Percentiles rank a stretch among this genome's conserved stretches.
phyloP scores from a whole-genome alignment of 257 asterid species.

The Solanum pennellii region DNA sequence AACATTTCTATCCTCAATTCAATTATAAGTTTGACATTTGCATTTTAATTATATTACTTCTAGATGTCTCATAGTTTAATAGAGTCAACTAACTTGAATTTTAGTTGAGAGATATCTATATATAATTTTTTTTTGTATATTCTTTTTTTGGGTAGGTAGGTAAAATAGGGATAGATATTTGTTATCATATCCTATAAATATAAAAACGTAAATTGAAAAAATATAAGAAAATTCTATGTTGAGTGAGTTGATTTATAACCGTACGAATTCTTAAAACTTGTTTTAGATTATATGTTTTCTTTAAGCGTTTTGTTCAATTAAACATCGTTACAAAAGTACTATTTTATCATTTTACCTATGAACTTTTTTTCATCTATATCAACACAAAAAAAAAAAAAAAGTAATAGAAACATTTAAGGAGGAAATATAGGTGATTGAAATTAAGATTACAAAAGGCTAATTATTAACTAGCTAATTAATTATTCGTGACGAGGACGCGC shows the following conservation, averaged over 20 bases:
- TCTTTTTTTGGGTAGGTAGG: background rate
- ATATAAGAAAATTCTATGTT: background rate
- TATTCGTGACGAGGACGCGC: slow-evolving; percentile 54
- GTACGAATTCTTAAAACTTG: rapidly evolving
- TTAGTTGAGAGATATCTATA: background rate
- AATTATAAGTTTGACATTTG: background rate
- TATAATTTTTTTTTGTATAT: no score
- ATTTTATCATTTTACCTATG: background rate
- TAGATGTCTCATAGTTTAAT: background rate
- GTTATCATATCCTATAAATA: no score
- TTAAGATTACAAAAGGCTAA: slow-evolving; percentile 1
- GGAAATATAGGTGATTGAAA: background rate
- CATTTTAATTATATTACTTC: background rate
- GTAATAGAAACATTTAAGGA: background rate
- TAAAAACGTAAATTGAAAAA: no score
- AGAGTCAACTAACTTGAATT: background rate
- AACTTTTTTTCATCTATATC: slow-evolving; percentile 8
- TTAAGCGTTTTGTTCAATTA: background rate
- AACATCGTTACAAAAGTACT: background rate
- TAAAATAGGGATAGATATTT: background rate
- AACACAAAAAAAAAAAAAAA: slow-evolving; percentile 15
- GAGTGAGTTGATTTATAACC: background rate
- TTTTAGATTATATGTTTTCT: background rate
- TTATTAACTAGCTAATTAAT: background rate
- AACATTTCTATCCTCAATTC: background rate